phyloP scores from a whole-genome alignment of 2,329 filamentous ascomycete genomes.

The Hypocrella siamensis region DNA sequence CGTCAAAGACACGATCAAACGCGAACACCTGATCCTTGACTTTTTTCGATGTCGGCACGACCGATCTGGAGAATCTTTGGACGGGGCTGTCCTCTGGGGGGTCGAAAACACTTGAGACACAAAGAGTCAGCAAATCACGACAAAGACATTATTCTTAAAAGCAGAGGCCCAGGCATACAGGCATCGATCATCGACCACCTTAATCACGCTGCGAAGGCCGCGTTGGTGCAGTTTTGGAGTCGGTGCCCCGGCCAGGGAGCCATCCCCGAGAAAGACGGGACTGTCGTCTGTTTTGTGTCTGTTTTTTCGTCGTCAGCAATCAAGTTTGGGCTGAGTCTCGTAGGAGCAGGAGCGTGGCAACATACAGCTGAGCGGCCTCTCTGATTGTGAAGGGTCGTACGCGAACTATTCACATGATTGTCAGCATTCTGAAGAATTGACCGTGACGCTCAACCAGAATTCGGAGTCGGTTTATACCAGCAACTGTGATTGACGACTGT shows the following conservation, averaged over 20 bases:
- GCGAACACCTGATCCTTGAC: conserved; percentile 96
- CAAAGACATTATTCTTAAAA: not conserved
- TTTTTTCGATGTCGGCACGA: conserved; percentile 72
- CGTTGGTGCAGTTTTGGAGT: conserved; percentile 73
- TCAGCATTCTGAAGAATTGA: not conserved
- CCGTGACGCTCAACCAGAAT: not conserved
- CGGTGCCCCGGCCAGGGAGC: conserved; percentile 76
- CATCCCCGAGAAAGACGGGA: conserved; percentile 88
- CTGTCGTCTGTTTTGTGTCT: conserved; percentile 62
- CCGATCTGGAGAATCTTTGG: conserved; percentile 69
- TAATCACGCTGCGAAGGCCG: conserved; percentile 82
- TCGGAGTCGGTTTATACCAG: conserved; percentile 23
- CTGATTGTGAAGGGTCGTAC: conserved; percentile 66
- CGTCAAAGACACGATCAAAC: conserved; percentile 94
- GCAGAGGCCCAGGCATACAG: conserved; percentile 47
- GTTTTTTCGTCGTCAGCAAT: conserved; percentile 3
- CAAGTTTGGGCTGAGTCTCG: too few species aligned
- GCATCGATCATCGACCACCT: conserved; percentile 91
- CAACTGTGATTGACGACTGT: conserved; percentile 41
- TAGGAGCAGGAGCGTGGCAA: not conserved
- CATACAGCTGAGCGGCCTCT: conserved; percentile 81
- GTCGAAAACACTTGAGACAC: conserved; percentile 64
- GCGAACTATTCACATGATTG: conserved; percentile 35
- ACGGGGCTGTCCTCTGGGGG: conserved; percentile 90
- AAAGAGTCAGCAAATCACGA: not conserved